Evolutionary conservation across 2,329 filamentous ascomycete species (phyloP).

Genomic region (Calonectria pseudoturangicola): DNA sequence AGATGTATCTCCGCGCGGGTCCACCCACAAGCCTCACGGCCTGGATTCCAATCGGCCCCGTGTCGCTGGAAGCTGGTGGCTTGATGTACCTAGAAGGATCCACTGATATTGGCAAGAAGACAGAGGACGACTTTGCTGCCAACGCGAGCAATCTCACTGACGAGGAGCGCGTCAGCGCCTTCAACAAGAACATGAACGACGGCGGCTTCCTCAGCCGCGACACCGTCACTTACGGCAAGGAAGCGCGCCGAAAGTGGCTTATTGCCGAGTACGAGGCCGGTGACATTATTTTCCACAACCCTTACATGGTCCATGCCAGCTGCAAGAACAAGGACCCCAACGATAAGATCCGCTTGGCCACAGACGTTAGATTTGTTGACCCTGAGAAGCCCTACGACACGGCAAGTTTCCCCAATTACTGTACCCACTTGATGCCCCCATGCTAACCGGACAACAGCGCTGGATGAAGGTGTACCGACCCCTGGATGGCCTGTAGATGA

Average conservation of each 20-base stretch:
- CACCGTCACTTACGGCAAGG: slow-evolving; percentile 38
- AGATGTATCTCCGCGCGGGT: slow-evolving; percentile 35
- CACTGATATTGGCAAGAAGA: slow-evolving; percentile 41
- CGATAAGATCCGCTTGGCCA: slow-evolving; percentile 37
- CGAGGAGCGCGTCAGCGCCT: slow-evolving; percentile 39
- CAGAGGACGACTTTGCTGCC: slow-evolving; percentile 41
- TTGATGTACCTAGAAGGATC: slow-evolving; percentile 37
- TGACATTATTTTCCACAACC: slow-evolving; percentile 43
- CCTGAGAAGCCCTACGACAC: slow-evolving; percentile 31
- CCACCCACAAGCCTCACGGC: slow-evolving; percentile 33
- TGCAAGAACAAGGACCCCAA: slow-evolving; percentile 42
- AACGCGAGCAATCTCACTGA: slow-evolving; percentile 33
- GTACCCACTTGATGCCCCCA: not conserved
- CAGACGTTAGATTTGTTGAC: slow-evolving; percentile 38
- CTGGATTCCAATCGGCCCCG: slow-evolving; percentile 31
- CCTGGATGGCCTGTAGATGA: slow-evolving; percentile 30
- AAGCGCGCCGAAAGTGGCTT: slow-evolving; percentile 40
- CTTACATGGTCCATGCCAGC: slow-evolving; percentile 41
- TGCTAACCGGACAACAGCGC: slow-evolving; percentile 6
- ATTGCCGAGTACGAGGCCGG: slow-evolving; percentile 43
- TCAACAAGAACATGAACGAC: slow-evolving; percentile 45
- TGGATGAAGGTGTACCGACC: slow-evolving; percentile 37
- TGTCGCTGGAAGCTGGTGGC: slow-evolving; percentile 32
- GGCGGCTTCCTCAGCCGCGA: slow-evolving; percentile 42
- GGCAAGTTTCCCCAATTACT: not conserved